phyloP scores from a whole-genome alignment of 2,329 filamentous ascomycete genomes.

The Sphaerulina populicola region DNA sequence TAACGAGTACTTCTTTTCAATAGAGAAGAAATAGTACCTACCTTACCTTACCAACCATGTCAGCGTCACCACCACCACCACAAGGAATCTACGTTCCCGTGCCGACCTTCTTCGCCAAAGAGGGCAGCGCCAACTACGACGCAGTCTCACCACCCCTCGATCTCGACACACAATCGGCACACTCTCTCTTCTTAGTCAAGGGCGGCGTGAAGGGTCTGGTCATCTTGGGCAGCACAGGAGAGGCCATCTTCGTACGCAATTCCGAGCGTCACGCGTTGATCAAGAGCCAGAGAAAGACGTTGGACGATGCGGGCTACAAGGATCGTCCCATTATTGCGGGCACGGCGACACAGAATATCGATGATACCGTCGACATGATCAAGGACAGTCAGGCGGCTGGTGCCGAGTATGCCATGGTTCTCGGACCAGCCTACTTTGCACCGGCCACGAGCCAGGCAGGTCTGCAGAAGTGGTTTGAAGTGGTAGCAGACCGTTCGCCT shows the following conservation, averaged over 20 bases:
- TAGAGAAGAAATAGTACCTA: too few relatives aligned
- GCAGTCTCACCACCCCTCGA: slow-evolving; percentile 48
- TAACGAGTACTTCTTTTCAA: too few relatives aligned
- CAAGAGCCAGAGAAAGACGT: slow-evolving; percentile 47
- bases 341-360: slow-evolving; percentile 53
- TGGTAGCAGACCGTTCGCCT: slow-evolving; percentile 52
- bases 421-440: slow-evolving; percentile 60
- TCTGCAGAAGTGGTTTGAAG: slow-evolving; percentile 52
- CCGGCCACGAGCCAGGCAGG: slow-evolving; percentile 50
- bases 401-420: slow-evolving; percentile 54
- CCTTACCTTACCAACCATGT: slow-evolving; percentile 5
- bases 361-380: slow-evolving; percentile 53
- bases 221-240: slow-evolving; percentile 56
- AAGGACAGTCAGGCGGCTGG: slow-evolving; percentile 50
- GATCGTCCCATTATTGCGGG: slow-evolving; percentile 56
- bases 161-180: slow-evolving; percentile 49
- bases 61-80: slow-evolving; percentile 42
- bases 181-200: slow-evolving; percentile 53
- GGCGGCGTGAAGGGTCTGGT: slow-evolving; percentile 55
- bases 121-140: slow-evolving; percentile 37
- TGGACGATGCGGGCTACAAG: slow-evolving; percentile 49
- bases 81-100: slow-evolving; percentile 51
- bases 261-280: slow-evolving; percentile 51
- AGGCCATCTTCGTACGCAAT: slow-evolving; percentile 54
- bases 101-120: slow-evolving; percentile 56